Evolutionary conservation across 202 grass and related monocot species (phyloP).

Genomic region (Carex arenaria): DNA sequence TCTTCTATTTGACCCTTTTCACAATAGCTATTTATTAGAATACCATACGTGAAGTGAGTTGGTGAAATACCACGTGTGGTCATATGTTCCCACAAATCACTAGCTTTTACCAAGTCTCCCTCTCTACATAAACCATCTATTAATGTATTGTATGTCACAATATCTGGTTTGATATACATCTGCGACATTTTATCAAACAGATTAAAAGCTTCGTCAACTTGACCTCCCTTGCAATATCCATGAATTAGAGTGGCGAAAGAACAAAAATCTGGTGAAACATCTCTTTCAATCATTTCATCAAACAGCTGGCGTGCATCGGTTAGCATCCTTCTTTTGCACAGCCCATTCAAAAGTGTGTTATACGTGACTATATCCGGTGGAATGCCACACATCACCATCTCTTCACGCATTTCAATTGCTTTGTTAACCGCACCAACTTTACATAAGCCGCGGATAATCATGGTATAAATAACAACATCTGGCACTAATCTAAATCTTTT

Average conservation of each 20-base stretch:
- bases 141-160: constrained; percentile 92
- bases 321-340: constrained; percentile 57
- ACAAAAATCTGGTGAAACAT: constrained; percentile 68
- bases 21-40: constrained; percentile 76
- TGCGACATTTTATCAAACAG: constrained; percentile 61
- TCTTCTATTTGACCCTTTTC: constrained; percentile 60
- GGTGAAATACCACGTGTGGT: constrained; percentile 56
- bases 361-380: constrained; percentile 83
- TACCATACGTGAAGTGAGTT: constrained; percentile 70
- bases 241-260: constrained; percentile 92
- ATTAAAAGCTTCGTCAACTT: constrained; percentile 42
- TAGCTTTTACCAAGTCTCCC: constrained; percentile 70
- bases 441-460: constrained; percentile 79
- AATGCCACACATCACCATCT: constrained; percentile 71
- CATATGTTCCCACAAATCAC: constrained; percentile 90
- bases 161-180: constrained; percentile 56
- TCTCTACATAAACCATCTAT: constrained; percentile 87
- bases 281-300: constrained; percentile 73
- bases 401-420: constrained; percentile 67
- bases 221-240: constrained; percentile 61
- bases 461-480: constrained; percentile 90
- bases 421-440: constrained; percentile 42
- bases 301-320: constrained; percentile 53
- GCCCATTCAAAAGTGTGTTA: constrained; percentile 73
- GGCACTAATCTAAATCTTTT: constrained; percentile 41